Evolutionary conservation across 1,139 yeast species (phyloP), one percentile per base, ranked within the genome.

Genomic region (Candida sanyaensis): DNA sequence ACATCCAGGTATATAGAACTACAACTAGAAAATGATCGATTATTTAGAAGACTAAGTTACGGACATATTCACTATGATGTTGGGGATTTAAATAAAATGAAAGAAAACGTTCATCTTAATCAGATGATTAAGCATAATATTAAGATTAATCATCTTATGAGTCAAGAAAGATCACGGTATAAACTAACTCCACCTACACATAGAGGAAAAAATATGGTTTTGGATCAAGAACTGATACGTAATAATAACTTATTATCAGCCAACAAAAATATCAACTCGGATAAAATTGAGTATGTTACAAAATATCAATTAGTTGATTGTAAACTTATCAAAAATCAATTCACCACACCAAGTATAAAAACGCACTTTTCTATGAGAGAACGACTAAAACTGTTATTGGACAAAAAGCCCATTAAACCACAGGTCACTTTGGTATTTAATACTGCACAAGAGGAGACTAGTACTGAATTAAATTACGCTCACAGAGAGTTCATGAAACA

Each of bases 21-120:
- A n/a, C 42, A 37, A 38, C 13, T 43, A 24, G 17, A 32, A 5
- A 8, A 43, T 32, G 46, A 43, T n/a, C 37, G 17, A 24, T 12
- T 29, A 17, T 31, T 43, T 8, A 31, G 28, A 13, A 27, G 38
- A 8, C 36, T 43, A 32, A 30, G 46, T 27, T 43, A 43, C n/a
- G 46, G 46, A 31, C 41, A 37, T 21, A 30, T 41, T 5, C 24
- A 13, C n/a, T 41, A 41, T 21, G 32, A 33, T 10, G n/a, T 32
- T 27, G 27, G 26, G 5, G 33, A 41, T 6, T 32, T 41, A 13
- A 33, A 41, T 29, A 12, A 33, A 9, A 11, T 41, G 17, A 26
- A 28, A 28, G 13, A 27, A 26, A 21, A 31, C 5, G 27, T 33
- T 7, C 26, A 32, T 24, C 13, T 17, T n/a, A 33, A 41, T 11